Conservation (phyloP, 2,329 filamentous ascomycete genomes). For the Sclerotinia glacialis region DNA sequence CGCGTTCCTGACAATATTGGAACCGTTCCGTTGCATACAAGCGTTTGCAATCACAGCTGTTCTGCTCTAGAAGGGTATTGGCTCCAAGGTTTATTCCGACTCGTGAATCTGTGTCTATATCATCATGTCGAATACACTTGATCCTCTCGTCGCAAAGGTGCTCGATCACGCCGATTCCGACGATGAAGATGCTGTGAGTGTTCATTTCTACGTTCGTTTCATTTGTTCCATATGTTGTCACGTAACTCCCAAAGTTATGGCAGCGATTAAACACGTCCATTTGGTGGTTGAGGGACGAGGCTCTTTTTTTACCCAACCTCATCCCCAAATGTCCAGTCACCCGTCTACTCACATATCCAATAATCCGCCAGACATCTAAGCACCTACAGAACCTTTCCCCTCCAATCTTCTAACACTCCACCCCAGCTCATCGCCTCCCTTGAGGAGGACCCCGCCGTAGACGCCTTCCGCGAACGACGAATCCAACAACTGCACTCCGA, state of each 20-base stretch:
- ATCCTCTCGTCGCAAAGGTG: constrained; percentile 50
- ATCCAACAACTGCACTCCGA: constrained; percentile 57
- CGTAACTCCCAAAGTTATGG: not conserved
- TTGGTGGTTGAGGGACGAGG: not conserved
- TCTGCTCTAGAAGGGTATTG: not conserved
- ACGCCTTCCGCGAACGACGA: constrained; percentile 55
- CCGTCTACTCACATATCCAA: not conserved
- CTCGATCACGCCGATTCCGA: constrained; percentile 47
- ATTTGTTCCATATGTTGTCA: not conserved
- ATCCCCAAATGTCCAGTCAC: not conserved
- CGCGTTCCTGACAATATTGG: not conserved
- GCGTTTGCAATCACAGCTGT: constrained; percentile 1
- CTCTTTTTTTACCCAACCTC: not conserved
- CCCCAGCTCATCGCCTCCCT: constrained; percentile 56
- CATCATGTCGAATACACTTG: constrained; percentile 38
- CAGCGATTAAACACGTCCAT: not conserved
- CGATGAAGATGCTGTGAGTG: constrained; percentile 50
- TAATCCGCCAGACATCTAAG: not conserved
- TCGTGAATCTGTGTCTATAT: not conserved
- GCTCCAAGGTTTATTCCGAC: not conserved
- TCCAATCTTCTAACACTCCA: not conserved
- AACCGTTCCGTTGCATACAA: constrained; percentile 3
- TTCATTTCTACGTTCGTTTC: not conserved
- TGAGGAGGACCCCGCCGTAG: constrained; percentile 50
- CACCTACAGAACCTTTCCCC: not conserved